phyloP scores from a whole-genome alignment of 306 rosid genomes.

The Herpetospermum pedunculosum region DNA sequence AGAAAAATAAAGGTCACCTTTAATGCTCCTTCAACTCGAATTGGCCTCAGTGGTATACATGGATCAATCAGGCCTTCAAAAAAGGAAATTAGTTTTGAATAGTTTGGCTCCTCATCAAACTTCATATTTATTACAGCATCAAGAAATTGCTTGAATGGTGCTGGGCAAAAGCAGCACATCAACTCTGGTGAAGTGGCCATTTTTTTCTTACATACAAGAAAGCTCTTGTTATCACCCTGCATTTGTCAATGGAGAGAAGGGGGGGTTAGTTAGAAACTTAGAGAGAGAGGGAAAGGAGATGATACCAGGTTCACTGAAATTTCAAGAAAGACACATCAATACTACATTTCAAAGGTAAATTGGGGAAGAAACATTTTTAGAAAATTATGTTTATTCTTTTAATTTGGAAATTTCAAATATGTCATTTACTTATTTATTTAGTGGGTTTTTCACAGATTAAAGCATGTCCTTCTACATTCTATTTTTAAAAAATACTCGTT shows the following conservation, averaged over 20 bases:
- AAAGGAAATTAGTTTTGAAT: conserved; percentile 62
- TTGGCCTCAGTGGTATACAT: conserved; percentile 55
- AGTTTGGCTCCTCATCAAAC: conserved; percentile 93
- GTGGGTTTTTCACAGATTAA: not conserved
- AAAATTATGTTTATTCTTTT: not conserved
- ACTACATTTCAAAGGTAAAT: not conserved
- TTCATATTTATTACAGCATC: conserved; percentile 81
- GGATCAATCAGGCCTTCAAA: conserved; percentile 85
- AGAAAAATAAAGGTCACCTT: conserved; percentile 35
- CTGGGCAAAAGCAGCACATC: conserved; percentile 86
- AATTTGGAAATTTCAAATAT: not conserved
- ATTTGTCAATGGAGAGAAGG: conserved; percentile 5
- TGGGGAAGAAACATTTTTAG: not conserved
- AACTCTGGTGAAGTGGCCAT: conserved; percentile 82
- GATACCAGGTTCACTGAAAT: conserved; percentile 10
- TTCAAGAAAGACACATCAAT: not conserved
- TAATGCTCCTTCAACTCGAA: conserved; percentile 86
- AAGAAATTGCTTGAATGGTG: conserved; percentile 81
- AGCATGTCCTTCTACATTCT: not conserved
- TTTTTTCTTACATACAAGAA: conserved; percentile 90
- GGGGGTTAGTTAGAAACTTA: not conserved
- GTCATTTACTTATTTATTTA: not conserved
- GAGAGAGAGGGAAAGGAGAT: not conserved
- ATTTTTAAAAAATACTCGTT: not conserved
- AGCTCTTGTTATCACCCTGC: conserved; percentile 96